Evolutionary conservation across 305 asterid genomes (phyloP), one percentile per base, ranked within the genome.

Genomic region (Plantago rigida): DNA sequence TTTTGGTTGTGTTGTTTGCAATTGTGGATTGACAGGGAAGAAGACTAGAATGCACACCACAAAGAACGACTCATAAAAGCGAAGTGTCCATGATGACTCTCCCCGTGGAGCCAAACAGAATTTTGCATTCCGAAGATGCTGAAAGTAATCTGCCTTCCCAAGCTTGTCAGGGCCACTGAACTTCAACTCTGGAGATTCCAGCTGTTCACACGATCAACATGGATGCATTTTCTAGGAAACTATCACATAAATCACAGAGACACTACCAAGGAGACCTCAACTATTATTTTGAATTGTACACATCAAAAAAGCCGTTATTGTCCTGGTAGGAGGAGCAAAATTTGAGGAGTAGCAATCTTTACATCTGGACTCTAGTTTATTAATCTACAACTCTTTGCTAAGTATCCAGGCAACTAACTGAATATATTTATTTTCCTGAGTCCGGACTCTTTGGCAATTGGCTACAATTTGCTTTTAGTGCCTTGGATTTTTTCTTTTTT

Each of bases 101-200:
- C 98, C 98, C 22, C 96, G 96, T 52, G 98, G 98, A 65, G 96
- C 94, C 60, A 92, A 78, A 64, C 98, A 92, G 76, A 88, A 92
- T 75, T 86, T 92, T 56, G 96, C 94, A 74, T 88, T 80, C 71
- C 93, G 85, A 5, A 92, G 94, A 79, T 92, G 98, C 68, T 75
- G 79, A 73, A 92, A 92, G 75, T 92, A 92, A 12, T 89, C 94
- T 53, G 55, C 63, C 79, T 75, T 84, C 67, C 90, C 96, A 59
- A 92, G 87, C 71, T 92, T 92, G 51, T 86, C 82, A 0, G 93
- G 81, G 66, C 98, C 98, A n/a, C 86, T 86, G 78, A 92, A 81
- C 79, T 92, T 86, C 87, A 92, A 80, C 78, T 83, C 95, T 80
- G 98, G 98, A 81, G 87, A 92, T 84, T 92, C 98, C 94, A 92